Base-by-base conservation (phyloP, 176 grass and related monocot genomes). In the Raddia distichophylla region DNA sequence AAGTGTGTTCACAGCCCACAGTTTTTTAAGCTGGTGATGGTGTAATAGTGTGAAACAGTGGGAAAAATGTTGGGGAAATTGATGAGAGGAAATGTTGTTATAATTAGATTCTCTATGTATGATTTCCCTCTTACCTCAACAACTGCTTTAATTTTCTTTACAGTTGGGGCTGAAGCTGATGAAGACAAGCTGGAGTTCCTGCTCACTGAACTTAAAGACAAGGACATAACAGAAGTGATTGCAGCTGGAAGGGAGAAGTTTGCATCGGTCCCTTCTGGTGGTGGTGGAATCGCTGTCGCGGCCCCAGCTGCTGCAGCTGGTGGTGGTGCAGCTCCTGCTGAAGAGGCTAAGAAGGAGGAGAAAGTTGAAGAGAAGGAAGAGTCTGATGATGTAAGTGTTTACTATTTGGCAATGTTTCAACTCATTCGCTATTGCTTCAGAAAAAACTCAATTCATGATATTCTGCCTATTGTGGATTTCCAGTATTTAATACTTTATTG, bases 311-410 rank as follows among this genome's bases (percentile, higher is more conserved):
- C 80, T 17, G 90, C 32, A 56, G 88, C 32, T 84, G 90, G 58
- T 49, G 88, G 67, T 57, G 93, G 59, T 55, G 90, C 85, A 27
- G 87, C 90, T 34, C 84, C 90, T 27, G 93, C 90, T 77, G 87
- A 81, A 66, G 93, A 96, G 88, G 58, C 85, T 53, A 96, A 92
- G 70, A 90, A 95, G 76, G 93, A 95, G 75, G 93, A 95, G 80
- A 96, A 93, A 78, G 93, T 93, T 51, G 93, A 96, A 84, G 93
- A 96, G 90, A 96, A 95, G 75, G 93, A 96, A 83, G 90, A 96
- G 53, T 96, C 93, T 18, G 93, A 96, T 75, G 90, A 96, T 0
- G 90, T 93, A 93, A 70, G 87, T 73, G 3, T 75, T 83, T 10
- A 64, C 10, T 16, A 10, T 32, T 35, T 77, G 15, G 12, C 59